These are phyloP conservation scores for Neckera pumila DNA, from an alignment of 225 moss, liverwort and hornwort species.

Conservation along the genomic window DNA sequence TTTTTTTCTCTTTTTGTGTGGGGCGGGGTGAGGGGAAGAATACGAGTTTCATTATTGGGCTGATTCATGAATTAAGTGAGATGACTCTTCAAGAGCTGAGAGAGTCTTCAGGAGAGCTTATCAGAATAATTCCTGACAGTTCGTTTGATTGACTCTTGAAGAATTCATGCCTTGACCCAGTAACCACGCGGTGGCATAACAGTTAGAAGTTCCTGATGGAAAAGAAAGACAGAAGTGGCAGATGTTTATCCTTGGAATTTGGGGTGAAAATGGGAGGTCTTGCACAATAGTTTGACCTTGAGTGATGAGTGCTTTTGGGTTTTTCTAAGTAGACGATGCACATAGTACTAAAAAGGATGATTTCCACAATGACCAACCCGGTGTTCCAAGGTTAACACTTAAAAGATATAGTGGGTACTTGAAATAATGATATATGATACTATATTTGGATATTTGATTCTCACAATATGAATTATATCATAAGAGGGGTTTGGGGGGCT, in stretches of 20 bases:
- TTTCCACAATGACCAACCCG: too few species aligned
- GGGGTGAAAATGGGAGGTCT: background rate
- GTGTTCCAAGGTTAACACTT: background rate
- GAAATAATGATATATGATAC: too few species aligned
- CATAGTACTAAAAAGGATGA: background rate
- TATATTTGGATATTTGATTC: too few species aligned
- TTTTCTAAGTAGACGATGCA: background rate
- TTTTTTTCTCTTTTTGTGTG: too few species aligned
- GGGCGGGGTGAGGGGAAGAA: too few species aligned
- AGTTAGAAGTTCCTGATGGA: background rate
- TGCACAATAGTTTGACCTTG: rapidly evolving
- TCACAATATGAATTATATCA: too few species aligned
- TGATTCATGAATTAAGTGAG: background rate
- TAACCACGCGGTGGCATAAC: rapidly evolving
- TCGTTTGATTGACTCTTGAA: background rate
- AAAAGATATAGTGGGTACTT: too few species aligned
- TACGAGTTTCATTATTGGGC: background rate
- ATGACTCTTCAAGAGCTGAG: background rate
- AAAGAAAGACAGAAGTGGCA: background rate
- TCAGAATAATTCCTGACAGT: background rate
- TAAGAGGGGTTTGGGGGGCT: too few species aligned
- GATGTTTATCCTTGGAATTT: background rate
- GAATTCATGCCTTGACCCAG: background rate
- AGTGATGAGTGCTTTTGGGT: background rate
- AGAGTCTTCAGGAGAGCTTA: background rate